These are phyloP conservation scores for Russula earlei DNA, from an alignment of 768 basidiomycete genomes.

Conservation along the genomic window DNA sequence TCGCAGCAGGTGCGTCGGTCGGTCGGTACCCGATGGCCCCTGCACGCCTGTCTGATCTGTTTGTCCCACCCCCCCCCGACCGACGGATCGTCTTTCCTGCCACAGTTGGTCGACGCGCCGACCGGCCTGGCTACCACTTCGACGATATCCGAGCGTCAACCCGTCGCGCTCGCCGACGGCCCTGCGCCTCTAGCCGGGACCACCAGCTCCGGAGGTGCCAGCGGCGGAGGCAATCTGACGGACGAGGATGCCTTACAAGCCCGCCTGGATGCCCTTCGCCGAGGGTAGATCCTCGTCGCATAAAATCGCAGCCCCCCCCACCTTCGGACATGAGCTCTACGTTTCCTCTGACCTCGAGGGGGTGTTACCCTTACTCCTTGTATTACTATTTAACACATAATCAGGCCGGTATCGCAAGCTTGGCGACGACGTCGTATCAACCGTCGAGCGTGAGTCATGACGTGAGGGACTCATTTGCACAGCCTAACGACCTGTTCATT, in stretches of 20 bases:
- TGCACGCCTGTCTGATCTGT: neutral
- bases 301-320: neutral
- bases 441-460: too few relatives aligned
- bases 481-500: too few relatives aligned
- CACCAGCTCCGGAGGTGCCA: slow-evolving; percentile 31
- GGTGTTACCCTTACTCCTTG: neutral
- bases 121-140: slow-evolving; percentile 56
- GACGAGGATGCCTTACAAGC: slow-evolving; percentile 95
- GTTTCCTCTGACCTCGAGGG: neutral
- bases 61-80: neutral
- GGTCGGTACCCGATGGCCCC: neutral
- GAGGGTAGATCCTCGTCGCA: slow-evolving; percentile 36
- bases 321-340: neutral
- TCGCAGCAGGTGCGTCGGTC: slow-evolving; percentile 60
- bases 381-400: slow-evolving; percentile 2
- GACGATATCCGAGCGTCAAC: slow-evolving; percentile 56
- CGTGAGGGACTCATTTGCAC: too few relatives aligned
- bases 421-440: too few relatives aligned
- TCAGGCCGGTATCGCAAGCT: too few relatives aligned
- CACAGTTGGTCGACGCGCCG: slow-evolving; percentile 77
- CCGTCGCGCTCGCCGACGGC: slow-evolving; percentile 79
- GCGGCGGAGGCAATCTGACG: slow-evolving; percentile 36
- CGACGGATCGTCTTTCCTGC: neutral
- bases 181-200: slow-evolving; percentile 32
- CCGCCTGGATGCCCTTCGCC: slow-evolving; percentile 79